Evolutionary conservation across 371 early-diverging fungal genomes (phyloP), one percentile per base, ranked within the genome.

Genomic region (Synchytrium microbalum): DNA sequence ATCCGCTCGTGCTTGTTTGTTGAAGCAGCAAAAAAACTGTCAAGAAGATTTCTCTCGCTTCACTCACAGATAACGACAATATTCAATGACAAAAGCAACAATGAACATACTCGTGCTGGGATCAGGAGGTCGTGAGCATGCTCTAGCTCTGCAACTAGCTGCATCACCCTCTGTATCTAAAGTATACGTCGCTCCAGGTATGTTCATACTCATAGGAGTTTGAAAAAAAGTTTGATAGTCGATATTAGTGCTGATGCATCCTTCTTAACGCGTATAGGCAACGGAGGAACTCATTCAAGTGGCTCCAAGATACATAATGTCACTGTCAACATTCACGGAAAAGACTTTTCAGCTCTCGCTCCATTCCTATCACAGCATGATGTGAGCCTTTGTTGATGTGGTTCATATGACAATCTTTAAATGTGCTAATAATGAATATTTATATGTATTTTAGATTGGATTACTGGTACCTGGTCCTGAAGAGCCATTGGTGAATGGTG

Each of bases 71-170:
- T n/a, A n/a, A n/a, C n/a, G n/a, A n/a, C n/a, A n/a, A n/a, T n/a
- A 13, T 24, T 28, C 25, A 8, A 55, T 28, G 56, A 24, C 24
- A 5, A 5, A 19, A 55, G 23, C 56, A n/a, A 28, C 8, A 13
- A 25, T 88, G 59, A 84, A 79, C 61, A 84, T 97, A 57, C 83
- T 97, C 66, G 75, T 97, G 53, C 81, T 97, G 65, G 98, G 98
- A 64, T 77, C 87, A 65, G 98, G 98, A 62, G 98, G 96, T 56
- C 92, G 98, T 60, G 98, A 97, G 73, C 95, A 97, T 72, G 95
- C 98, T 65, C 84, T 97, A 63, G 93, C 92, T 32, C 91, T 93
- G 92, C 87, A 86, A 55, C 81, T 97, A 16, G 83, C 91, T 33
- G 87, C 91, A 75, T 89, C 90, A 30, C 68, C 80, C 25, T 74